These are phyloP conservation scores for Paecilomyces sp. DNA, from an alignment of 2,329 filamentous ascomycete species.

Conservation along the genomic window DNA sequence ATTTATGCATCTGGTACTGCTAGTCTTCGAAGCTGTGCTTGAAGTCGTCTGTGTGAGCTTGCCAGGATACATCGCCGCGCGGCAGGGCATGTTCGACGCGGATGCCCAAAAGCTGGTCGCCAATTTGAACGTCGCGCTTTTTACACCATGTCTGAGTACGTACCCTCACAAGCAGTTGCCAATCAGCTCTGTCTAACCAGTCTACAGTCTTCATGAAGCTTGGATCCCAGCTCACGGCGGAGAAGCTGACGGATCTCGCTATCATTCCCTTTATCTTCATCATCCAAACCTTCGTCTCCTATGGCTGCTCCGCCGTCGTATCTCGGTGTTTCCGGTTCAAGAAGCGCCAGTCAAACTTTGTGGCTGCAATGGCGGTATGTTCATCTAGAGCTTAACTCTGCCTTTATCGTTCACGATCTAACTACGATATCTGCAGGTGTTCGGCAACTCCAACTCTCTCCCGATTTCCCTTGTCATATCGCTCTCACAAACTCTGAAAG, in stretches of 20 bases:
- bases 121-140: conserved; percentile 91
- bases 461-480: conserved; percentile 95
- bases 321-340: conserved; percentile 72
- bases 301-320: conserved; percentile 63
- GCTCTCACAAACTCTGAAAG: conserved; percentile 82
- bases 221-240: conserved; percentile 84
- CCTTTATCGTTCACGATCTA: not conserved
- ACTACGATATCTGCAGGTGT: conserved; percentile 49
- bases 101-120: conserved; percentile 95
- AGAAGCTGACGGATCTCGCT: conserved; percentile 81
- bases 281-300: conserved; percentile 82
- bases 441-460: conserved; percentile 96
- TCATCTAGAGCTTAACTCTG: not conserved
- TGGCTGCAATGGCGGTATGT: conserved; percentile 83
- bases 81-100: conserved; percentile 86
- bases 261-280: conserved; percentile 94
- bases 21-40: conserved; percentile 91
- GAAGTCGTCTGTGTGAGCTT: conserved; percentile 93
- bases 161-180: conserved; percentile 3
- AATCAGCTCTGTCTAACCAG: not conserved
- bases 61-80: conserved; percentile 87
- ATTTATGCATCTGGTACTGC: conserved; percentile 58
- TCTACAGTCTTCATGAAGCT: conserved; percentile 85
- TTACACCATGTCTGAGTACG: conserved; percentile 92
- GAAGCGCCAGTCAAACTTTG: conserved; percentile 84